Percentiles rank a stretch among this genome's conserved stretches.
These are phyloP conservation scores for Neopestalotiopsis rosae DNA, from an alignment of 2,329 filamentous ascomycete genomes.

Conservation along the genomic window DNA sequence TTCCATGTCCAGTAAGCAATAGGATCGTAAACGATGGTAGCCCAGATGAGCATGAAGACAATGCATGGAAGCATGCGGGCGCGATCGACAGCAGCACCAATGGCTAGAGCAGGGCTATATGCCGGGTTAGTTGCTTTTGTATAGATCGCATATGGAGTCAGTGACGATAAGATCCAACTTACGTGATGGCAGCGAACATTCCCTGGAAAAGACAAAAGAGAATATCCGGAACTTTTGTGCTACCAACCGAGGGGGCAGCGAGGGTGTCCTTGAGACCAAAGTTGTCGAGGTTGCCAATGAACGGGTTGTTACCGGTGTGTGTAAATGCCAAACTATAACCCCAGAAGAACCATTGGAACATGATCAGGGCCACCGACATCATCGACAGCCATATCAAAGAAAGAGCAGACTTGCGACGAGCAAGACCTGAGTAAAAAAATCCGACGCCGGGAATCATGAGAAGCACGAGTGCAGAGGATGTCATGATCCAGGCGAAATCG, in stretches of 20 bases:
- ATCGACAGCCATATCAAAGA: conserved; percentile 86
- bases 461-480: conserved; percentile 78
- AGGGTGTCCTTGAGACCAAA: conserved; percentile 82
- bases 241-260: conserved; percentile 76
- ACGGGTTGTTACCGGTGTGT: conserved; percentile 72
- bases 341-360: conserved; percentile 97
- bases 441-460: conserved; percentile 94
- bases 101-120: conserved; percentile 58
- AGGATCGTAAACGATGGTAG: conserved; percentile 74
- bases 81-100: conserved; percentile 65
- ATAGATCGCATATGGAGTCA: background rate
- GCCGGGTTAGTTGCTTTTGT: background rate
- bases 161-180: conserved; percentile 42
- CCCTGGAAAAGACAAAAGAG: conserved; percentile 86
- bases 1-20: conserved; percentile 84
- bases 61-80: conserved; percentile 66
- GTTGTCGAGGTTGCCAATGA: conserved; percentile 81
- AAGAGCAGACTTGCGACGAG: conserved; percentile 86
- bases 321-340: conserved; percentile 88
- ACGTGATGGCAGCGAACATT: conserved; percentile 91
- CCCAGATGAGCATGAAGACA: conserved; percentile 74
- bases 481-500: conserved; percentile 82
- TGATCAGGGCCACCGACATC: conserved; percentile 78
- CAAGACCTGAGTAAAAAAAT: conserved; percentile 93
- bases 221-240: conserved; percentile 75